Percentiles rank a stretch among this genome's conserved stretches.
Evolutionary conservation across 2,329 filamentous ascomycete species (phyloP).

Genomic region (Trematosphaeria pertusa): DNA sequence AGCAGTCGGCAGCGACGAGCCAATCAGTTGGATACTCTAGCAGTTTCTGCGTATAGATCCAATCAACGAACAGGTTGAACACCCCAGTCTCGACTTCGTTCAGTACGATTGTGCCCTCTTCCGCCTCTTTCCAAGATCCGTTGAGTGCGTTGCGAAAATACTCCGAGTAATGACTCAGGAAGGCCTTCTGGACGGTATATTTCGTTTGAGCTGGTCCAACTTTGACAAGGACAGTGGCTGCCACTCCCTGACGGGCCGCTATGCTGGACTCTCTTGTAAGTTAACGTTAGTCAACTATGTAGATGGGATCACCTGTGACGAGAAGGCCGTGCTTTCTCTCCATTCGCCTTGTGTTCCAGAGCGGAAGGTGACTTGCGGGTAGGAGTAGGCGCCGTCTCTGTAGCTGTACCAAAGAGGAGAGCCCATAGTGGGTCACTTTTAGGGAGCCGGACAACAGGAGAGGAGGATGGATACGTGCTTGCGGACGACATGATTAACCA

Average conservation of each 20-base stretch:
- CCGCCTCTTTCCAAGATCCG: constrained; percentile 16
- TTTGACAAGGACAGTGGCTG: constrained; percentile 11
- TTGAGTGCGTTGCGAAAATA: constrained; percentile 19
- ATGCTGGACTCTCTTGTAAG: background rate
- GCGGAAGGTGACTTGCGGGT: too few species aligned
- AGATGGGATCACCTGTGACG: too few species aligned
- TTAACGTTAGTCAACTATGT: too few species aligned
- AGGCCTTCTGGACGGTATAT: constrained; percentile 13
- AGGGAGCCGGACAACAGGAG: too few species aligned
- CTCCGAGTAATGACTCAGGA: constrained; percentile 18
- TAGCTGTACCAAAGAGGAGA: too few species aligned
- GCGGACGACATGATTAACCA: too few species aligned
- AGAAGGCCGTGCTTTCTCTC: too few species aligned
- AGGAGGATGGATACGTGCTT: too few species aligned
- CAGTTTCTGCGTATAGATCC: constrained; percentile 19
- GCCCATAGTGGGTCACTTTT: too few species aligned
- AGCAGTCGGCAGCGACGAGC: background rate
- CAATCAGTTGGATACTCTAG: background rate
- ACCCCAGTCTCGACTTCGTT: constrained; percentile 13
- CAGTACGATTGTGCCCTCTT: constrained; percentile 12
- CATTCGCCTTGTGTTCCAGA: too few species aligned
- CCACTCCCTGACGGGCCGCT: constrained; percentile 1
- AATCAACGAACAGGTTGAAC: constrained; percentile 20
- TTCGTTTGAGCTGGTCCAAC: constrained; percentile 13
- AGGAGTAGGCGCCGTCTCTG: too few species aligned